Evolutionary conservation across 306 rosid species (phyloP).

Genomic region (Castanea mollissima): DNA sequence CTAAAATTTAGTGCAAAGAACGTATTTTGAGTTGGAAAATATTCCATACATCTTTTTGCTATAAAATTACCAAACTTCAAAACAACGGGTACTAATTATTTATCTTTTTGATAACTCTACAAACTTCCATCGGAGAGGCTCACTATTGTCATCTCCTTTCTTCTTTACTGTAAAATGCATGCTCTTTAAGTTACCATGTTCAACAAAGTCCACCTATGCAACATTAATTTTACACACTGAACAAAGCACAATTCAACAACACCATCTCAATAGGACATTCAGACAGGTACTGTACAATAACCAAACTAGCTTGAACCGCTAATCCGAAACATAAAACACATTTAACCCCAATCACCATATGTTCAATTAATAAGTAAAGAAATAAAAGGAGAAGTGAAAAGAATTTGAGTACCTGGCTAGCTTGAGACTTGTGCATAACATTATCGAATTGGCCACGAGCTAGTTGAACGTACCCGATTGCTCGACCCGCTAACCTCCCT

Average conservation of each 20-base stretch:
- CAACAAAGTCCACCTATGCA: neutral
- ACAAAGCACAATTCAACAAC: neutral
- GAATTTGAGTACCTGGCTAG: slow-evolving; percentile 56
- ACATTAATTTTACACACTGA: neutral
- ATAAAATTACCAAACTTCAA: neutral
- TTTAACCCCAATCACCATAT: neutral
- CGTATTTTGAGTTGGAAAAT: neutral
- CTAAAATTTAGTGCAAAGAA: slow-evolving; percentile 25
- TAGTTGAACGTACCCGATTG: slow-evolving; percentile 82
- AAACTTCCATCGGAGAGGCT: neutral
- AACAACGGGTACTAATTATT: neutral
- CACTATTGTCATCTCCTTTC: neutral
- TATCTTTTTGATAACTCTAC: neutral
- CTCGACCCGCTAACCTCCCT: slow-evolving; percentile 52
- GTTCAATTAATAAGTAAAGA: no score
- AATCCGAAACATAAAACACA: neutral
- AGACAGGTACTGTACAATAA: neutral
- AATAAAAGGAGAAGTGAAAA: neutral
- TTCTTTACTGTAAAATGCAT: no score
- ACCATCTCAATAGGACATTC: neutral
- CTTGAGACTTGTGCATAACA: slow-evolving; percentile 84
- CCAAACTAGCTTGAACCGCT: neutral
- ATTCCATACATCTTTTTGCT: neutral
- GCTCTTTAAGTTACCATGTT: neutral
- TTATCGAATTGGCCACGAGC: slow-evolving; percentile 85